Evolutionary conservation across 2,329 filamentous ascomycete genomes (phyloP).

Genomic region (Tolypocladium ophioglossoides): DNA sequence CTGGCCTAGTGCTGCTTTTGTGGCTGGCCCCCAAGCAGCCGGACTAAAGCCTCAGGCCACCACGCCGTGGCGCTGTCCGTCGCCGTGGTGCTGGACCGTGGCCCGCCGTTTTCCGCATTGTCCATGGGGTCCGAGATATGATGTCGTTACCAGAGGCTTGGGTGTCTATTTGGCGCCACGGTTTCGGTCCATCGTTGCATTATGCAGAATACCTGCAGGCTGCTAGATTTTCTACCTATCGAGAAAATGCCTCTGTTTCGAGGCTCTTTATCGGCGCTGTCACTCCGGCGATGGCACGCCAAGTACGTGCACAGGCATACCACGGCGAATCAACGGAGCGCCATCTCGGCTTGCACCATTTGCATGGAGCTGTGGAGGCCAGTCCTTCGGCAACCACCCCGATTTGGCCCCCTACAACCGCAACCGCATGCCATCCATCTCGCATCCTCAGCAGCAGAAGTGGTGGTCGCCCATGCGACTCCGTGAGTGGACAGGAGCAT

Average conservation of each 20-base stretch:
- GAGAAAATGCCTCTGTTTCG: not conserved
- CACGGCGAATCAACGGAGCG: not conserved
- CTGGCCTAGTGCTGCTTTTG: not conserved
- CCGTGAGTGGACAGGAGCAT: not conserved
- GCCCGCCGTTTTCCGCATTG: not conserved
- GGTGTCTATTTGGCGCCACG: not conserved
- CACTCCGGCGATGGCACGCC: not conserved
- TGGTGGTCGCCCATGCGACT: not conserved
- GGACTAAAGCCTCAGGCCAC: not conserved
- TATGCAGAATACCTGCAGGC: not conserved
- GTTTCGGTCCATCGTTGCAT: not conserved
- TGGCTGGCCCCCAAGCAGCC: not conserved
- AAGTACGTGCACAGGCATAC: not conserved
- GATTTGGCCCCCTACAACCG: not conserved
- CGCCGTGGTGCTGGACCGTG: not conserved
- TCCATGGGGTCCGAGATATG: not conserved
- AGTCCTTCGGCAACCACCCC: conserved; percentile 1
- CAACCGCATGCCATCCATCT: not conserved
- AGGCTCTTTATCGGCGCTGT: not conserved
- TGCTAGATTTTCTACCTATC: too few species aligned
- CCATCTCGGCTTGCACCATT: too few species aligned
- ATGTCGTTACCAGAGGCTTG: not conserved
- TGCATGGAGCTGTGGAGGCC: too few species aligned
- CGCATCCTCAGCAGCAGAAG: not conserved
- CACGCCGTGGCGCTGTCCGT: not conserved